Percentiles rank a stretch among this genome's conserved stretches.
Evolutionary conservation across 768 basidiomycete genomes (phyloP).

Genomic region (Phaeotremella skinneri): DNA sequence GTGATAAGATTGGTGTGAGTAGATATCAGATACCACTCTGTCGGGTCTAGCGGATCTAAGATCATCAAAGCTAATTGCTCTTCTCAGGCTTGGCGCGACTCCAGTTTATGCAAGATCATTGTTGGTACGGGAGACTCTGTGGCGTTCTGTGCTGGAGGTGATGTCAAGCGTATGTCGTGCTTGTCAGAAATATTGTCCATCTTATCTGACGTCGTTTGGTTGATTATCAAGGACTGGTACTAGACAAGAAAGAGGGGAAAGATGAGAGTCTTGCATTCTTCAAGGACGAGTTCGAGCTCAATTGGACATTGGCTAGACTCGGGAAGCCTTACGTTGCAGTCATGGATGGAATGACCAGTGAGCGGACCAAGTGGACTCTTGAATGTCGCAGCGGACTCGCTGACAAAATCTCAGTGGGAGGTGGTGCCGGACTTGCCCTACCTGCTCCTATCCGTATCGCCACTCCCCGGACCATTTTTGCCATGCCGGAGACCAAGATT

Average conservation of each 20-base stretch:
- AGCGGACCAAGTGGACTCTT: conserved; percentile 50
- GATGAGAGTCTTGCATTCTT: conserved; percentile 67
- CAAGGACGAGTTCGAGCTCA: conserved; percentile 65
- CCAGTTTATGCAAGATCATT: conserved; percentile 42
- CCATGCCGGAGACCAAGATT: conserved; percentile 83
- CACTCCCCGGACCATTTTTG: conserved; percentile 84
- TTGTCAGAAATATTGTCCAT: conserved; percentile 1
- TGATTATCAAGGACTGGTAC: conserved; percentile 24
- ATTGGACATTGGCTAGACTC: conserved; percentile 57
- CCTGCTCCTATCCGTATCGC: conserved; percentile 87
- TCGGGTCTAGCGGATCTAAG: not conserved
- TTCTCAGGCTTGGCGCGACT: conserved; percentile 39
- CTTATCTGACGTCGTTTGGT: conserved; percentile 8
- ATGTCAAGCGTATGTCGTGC: conserved; percentile 71
- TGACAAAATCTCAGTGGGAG: conserved; percentile 68
- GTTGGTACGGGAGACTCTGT: conserved; percentile 56
- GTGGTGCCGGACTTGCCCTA: conserved; percentile 82
- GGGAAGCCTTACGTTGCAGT: conserved; percentile 85
- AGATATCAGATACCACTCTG: not conserved
- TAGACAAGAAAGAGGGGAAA: conserved; percentile 38
- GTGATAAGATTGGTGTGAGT: conserved; percentile 72
- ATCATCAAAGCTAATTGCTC: not conserved
- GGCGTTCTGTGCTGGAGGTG: conserved; percentile 93
- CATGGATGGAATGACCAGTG: conserved; percentile 88
- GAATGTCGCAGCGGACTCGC: conserved; percentile 6